phyloP scores from a whole-genome alignment of 2,329 filamentous ascomycete species.

The Trichoderma harzianum region DNA sequence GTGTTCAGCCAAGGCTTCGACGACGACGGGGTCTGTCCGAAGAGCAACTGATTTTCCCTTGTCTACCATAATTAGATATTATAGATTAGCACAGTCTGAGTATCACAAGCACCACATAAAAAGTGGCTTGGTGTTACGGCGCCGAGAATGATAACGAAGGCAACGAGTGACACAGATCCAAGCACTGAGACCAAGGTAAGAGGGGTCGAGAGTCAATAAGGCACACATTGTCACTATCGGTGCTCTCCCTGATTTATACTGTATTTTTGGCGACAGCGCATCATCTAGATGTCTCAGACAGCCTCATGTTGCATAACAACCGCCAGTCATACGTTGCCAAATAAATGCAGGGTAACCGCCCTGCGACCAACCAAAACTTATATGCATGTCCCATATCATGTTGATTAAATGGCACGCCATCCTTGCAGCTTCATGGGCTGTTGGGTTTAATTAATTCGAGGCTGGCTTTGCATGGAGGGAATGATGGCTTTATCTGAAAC shows the following conservation, averaged over 20 bases:
- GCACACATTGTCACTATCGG: not conserved
- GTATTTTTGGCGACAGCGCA: not conserved
- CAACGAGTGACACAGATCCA: not conserved
- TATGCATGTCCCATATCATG: not conserved
- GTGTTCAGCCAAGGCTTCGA: slow-evolving; percentile 77
- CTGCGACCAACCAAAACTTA: not conserved
- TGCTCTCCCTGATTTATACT: not conserved
- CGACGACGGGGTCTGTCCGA: slow-evolving; percentile 58
- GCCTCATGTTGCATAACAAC: not conserved
- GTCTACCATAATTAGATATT: not conserved
- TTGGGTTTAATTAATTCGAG: not conserved
- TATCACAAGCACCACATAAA: not conserved
- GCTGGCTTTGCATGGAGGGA: not conserved
- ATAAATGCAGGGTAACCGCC: not conserved
- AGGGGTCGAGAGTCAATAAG: not conserved
- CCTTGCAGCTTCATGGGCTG: not conserved
- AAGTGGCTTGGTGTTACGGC: not conserved
- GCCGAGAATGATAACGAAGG: not conserved
- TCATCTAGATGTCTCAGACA: not conserved
- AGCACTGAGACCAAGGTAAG: not conserved
- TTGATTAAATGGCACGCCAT: not conserved
- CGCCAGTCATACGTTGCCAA: not conserved
- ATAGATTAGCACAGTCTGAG: not conserved
- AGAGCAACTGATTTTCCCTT: not conserved
- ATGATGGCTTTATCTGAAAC: not conserved